These are phyloP conservation scores for Lachnum nothofagi DNA, from an alignment of 2,329 filamentous ascomycete species.

Conservation along the genomic window DNA sequence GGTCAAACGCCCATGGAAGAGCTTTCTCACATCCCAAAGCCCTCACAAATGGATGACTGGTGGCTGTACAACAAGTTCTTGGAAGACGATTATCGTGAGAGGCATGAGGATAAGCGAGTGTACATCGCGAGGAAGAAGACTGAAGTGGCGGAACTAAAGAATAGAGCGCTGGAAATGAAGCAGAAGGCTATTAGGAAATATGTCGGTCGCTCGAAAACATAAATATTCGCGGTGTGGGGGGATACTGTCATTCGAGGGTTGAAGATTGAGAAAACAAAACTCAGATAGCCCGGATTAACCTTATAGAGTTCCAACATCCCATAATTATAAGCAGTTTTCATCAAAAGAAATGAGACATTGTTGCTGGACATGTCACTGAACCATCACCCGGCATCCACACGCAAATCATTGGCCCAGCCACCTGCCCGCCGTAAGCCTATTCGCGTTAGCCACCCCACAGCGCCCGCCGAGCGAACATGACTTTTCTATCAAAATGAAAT, in stretches of 20 bases:
- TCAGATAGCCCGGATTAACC: too few species aligned
- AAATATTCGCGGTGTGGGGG: background rate
- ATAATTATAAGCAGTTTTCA: too few species aligned
- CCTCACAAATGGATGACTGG: constrained; percentile 55
- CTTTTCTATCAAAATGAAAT: background rate
- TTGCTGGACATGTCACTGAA: too few species aligned
- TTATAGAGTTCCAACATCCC: too few species aligned
- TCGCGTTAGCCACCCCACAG: too few species aligned
- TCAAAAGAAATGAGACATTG: too few species aligned
- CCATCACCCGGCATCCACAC: too few species aligned
- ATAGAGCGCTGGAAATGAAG: constrained; percentile 10
- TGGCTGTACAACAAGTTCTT: constrained; percentile 43
- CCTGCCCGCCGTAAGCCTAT: too few species aligned
- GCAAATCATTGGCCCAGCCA: too few species aligned
- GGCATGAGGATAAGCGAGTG: constrained; percentile 35
- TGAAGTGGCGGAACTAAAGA: constrained; percentile 14
- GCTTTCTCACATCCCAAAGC: constrained; percentile 43
- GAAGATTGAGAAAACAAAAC: too few species aligned
- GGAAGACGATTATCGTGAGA: constrained; percentile 35
- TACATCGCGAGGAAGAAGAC: constrained; percentile 22
- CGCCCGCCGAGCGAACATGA: too few species aligned
- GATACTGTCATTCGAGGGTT: too few species aligned
- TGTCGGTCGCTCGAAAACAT: background rate
- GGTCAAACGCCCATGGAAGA: constrained; percentile 41
- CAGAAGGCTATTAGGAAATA: constrained; percentile 4